A percentile compares a stretch with the other conserved stretches of the same genome.
These are phyloP conservation scores for Tricholoma furcatifolium DNA, from an alignment of 768 basidiomycete species.

Conservation along the genomic window DNA sequence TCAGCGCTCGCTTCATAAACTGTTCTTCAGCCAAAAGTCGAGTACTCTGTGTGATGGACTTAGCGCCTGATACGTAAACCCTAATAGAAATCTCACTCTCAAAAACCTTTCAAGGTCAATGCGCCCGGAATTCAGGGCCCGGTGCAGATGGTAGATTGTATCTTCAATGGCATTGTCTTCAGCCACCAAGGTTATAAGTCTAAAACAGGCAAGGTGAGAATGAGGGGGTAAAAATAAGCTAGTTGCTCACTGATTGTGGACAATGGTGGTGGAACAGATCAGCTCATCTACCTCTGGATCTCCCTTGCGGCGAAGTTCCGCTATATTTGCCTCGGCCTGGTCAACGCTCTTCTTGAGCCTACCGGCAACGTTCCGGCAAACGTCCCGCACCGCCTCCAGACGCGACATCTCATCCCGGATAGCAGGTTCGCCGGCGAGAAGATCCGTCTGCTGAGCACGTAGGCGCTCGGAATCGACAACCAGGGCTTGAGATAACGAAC, in stretches of 20 bases:
- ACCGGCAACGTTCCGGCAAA: constrained; percentile 77
- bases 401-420: constrained; percentile 96
- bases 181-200: constrained; percentile 95
- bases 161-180: constrained; percentile 99
- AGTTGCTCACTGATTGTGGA: constrained; percentile 86
- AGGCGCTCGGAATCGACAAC: constrained; percentile 70
- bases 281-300: constrained; percentile 96
- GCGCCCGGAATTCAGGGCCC: constrained; percentile 86
- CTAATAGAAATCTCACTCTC: constrained; percentile 54
- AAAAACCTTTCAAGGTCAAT: constrained; percentile 95
- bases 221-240: constrained; percentile 6
- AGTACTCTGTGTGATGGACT: constrained; percentile 53
- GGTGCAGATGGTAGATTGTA: constrained; percentile 94
- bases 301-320: constrained; percentile 77
- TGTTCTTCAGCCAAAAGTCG: constrained; percentile 92
- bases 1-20: constrained; percentile 93
- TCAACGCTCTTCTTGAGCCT: constrained; percentile 63
- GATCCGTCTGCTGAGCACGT: constrained; percentile 78
- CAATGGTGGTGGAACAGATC: constrained; percentile 92
- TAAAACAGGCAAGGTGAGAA: constrained; percentile 28
- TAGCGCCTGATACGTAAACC: constrained; percentile 9
- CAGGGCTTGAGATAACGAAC: constrained; percentile 65
- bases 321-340: constrained; percentile 69
- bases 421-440: constrained; percentile 88
- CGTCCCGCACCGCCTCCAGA: constrained; percentile 88